These are phyloP conservation scores for Taxawa tesnikishii DNA, from an alignment of 2,329 filamentous ascomycete species.

Conservation along the genomic window DNA sequence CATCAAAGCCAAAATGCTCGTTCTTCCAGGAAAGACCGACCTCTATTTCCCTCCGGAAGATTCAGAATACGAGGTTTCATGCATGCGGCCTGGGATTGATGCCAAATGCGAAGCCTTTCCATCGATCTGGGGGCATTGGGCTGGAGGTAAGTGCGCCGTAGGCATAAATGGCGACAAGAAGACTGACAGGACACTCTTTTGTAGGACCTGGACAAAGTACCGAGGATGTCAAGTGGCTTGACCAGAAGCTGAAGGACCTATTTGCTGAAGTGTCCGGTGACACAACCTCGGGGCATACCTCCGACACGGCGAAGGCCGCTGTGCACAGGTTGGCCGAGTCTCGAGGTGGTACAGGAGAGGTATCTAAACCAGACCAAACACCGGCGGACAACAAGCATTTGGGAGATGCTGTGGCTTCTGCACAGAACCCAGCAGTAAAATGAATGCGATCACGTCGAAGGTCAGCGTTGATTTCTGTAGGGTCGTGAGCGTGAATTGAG, in stretches of 20 bases:
- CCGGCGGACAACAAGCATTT: no score
- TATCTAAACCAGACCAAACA: no score
- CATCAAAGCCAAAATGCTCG: slow-evolving; percentile 61
- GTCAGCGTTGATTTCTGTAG: no score
- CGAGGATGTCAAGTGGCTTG: slow-evolving; percentile 61
- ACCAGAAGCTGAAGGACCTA: slow-evolving; percentile 45
- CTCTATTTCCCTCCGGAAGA: slow-evolving; percentile 77
- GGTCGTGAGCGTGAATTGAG: no score
- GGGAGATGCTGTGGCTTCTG: no score
- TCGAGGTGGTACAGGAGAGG: no score
- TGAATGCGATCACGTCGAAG: no score
- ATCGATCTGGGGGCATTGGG: slow-evolving; percentile 53
- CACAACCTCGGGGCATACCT: no score
- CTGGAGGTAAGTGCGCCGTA: slow-evolving; percentile 30
- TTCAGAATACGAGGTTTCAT: slow-evolving; percentile 58
- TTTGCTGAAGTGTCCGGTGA: slow-evolving; percentile 30
- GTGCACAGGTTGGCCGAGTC: no score
- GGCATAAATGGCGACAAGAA: not conserved
- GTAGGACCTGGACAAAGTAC: slow-evolving; percentile 56
- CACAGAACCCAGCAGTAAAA: no score
- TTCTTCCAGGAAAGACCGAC: slow-evolving; percentile 61
- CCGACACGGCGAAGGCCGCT: no score
- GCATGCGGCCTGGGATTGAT: slow-evolving; percentile 47
- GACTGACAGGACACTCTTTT: slow-evolving; percentile 37
- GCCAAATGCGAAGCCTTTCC: slow-evolving; percentile 43